These are phyloP conservation scores for Linnemannia hyalina DNA, from an alignment of 192 early-diverging fungal species.

Conservation along the genomic window DNA sequence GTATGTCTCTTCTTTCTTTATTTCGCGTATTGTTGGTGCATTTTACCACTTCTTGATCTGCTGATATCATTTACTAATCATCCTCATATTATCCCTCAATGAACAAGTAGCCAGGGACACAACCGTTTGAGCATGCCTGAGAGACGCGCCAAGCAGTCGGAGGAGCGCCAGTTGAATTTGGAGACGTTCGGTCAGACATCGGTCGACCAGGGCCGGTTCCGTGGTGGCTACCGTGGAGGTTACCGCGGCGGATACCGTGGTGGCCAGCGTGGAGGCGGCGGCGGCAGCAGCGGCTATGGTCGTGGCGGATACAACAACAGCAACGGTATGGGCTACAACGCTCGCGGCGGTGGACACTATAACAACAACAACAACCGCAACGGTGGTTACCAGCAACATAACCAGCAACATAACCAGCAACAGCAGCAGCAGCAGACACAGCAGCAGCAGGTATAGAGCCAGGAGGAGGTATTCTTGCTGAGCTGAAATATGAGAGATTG, in stretches of 20 bases:
- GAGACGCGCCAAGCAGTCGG: slow-evolving; percentile 81
- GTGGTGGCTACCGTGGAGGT: slow-evolving; percentile 69
- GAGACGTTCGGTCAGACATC: slow-evolving; percentile 97
- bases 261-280: slow-evolving; percentile 56
- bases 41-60: neutral
- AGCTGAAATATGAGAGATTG: neutral
- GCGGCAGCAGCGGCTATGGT: slow-evolving; percentile 57
- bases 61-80: neutral
- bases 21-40: neutral
- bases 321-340: slow-evolving; percentile 43
- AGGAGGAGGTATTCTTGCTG: neutral
- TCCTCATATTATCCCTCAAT: slow-evolving; percentile 18
- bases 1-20: slow-evolving; percentile 51
- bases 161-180: slow-evolving; percentile 93
- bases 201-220: slow-evolving; percentile 75
- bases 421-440: slow-evolving; percentile 44
- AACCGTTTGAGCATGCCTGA: slow-evolving; percentile 68
- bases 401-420: slow-evolving; percentile 18
- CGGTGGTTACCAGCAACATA: slow-evolving; percentile 30
- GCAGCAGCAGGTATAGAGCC: slow-evolving; percentile 44
- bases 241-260: slow-evolving; percentile 63
- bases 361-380: slow-evolving; percentile 40
- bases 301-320: slow-evolving; percentile 60
- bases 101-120: slow-evolving; percentile 34
- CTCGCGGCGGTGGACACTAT: slow-evolving; percentile 53